Evolutionary conservation across 306 rosid genomes (phyloP), one percentile per base, ranked within the genome.

Genomic region (Trifolium dubium): DNA sequence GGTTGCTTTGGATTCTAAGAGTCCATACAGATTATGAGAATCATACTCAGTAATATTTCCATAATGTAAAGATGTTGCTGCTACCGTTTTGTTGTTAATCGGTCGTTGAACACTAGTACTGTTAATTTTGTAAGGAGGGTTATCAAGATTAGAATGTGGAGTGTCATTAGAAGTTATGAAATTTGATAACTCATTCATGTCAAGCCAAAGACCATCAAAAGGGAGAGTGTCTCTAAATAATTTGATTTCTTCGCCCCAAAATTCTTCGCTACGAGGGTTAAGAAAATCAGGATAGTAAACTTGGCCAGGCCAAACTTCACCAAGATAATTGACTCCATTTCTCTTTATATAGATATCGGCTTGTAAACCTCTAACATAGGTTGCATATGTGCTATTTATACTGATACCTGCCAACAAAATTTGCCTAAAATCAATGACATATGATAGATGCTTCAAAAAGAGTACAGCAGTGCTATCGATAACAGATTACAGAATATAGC

Each of bases 181-280:
- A 78, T 83, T 93, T n/a, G 97, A 80, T 46, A 88, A 0, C 70
- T 93, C 98, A 46, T 93, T 93, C 97, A 93, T 93, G 81, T 93
- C 96, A 44, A 93, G 50, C 98, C 97, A 93, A 39, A 93, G 71
- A 66, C 98, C 98, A 53, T 93, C 96, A 65, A 88, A 74, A 30
- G 94, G 87, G 56, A 93, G 84, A 46, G 65, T 54, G 11, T 78
- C 88, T 23, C 17, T 80, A 78, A 93, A 91, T 40, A 77, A 15
- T 83, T 84, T 85, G 60, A 91, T 88, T 89, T 93, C 98, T 31
- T 49, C 78, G 41, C 81, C 80, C 96, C 97, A 91, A 77, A 56
- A 91, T 1, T 6, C 31, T 74, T 78, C 84, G 83, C 78, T 81
- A 1, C 0, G 28, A 53, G 98, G 97, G 67, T 91, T 83, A 65